Evolutionary conservation across 2,329 filamentous ascomycete species (phyloP).

Genomic region (Pseudogymnoascus sp.): DNA sequence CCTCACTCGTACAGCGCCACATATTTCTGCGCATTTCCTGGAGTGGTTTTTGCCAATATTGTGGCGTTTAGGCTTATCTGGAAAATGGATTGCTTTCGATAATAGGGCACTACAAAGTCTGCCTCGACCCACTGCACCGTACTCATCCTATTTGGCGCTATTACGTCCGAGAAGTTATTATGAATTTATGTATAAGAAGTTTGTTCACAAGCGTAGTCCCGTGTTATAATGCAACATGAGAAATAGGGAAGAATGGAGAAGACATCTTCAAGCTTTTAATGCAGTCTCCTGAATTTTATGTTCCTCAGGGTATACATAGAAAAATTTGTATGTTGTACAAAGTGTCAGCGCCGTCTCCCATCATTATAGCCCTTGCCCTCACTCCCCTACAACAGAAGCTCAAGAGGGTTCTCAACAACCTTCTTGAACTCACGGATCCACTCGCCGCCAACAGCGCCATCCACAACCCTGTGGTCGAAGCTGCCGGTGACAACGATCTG

Average conservation of each 20-base stretch:
- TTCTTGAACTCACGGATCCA: slow-evolving; percentile 98
- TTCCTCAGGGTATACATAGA: slow-evolving; percentile 7
- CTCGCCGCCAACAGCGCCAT: slow-evolving; percentile 91
- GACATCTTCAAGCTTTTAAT: background rate
- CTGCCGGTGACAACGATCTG: slow-evolving; percentile 91
- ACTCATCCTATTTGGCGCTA: background rate
- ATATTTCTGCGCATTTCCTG: background rate
- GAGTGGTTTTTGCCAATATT: background rate
- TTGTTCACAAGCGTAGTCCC: background rate
- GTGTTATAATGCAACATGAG: background rate
- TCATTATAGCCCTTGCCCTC: background rate
- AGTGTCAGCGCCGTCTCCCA: slow-evolving; percentile 1
- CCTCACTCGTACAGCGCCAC: background rate
- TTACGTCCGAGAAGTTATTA: background rate
- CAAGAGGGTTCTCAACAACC: slow-evolving; percentile 92
- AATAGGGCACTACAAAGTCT: background rate
- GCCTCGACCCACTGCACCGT: background rate
- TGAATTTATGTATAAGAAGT: background rate
- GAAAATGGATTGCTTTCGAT: background rate
- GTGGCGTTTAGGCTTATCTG: background rate
- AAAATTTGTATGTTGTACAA: slow-evolving; percentile 10
- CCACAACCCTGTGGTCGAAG: slow-evolving; percentile 99
- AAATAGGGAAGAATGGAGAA: background rate
- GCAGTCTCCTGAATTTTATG: slow-evolving; percentile 8
- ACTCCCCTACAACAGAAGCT: slow-evolving; percentile 69